These are phyloP conservation scores for Coemansia sp. DNA, from an alignment of 192 early-diverging fungal genomes.

Conservation along the genomic window DNA sequence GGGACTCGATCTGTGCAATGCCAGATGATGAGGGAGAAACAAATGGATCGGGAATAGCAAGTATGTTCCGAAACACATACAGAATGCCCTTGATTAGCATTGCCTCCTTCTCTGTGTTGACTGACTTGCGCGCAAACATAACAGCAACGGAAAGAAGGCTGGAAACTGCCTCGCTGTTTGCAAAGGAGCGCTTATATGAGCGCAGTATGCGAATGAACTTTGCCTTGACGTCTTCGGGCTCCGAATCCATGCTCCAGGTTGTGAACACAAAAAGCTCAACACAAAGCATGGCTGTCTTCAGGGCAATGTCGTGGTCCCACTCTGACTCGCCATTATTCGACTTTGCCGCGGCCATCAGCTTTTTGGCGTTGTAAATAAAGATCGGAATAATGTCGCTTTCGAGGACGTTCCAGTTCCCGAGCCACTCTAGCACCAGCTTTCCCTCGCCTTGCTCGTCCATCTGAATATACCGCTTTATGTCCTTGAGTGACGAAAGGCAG, in stretches of 20 bases:
- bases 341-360: conserved; percentile 5
- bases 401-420: conserved; percentile 77
- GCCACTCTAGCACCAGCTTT: conserved; percentile 62
- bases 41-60: conserved; percentile 75
- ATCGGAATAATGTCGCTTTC: conserved; percentile 80
- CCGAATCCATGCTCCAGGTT: conserved; percentile 79
- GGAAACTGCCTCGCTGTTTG: conserved; percentile 25
- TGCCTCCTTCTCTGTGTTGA: conserved; percentile 26
- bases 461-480: conserved; percentile 84
- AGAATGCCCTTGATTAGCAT: conserved; percentile 60
- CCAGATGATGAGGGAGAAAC: conserved; percentile 57
- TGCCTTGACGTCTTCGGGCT: conserved; percentile 41
- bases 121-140: conserved; percentile 28
- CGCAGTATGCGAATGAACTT: conserved; percentile 59
- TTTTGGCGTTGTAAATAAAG: conserved; percentile 53
- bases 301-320: conserved; percentile 20
- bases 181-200: conserved; percentile 75
- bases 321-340: conserved; percentile 5
- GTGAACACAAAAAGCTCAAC: conserved; percentile 86
- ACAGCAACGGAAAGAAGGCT: conserved; percentile 34
- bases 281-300: conserved; percentile 45
- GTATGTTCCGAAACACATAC: conserved; percentile 76
- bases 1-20: conserved; percentile 62
- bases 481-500: conserved; percentile 78
- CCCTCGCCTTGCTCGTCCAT: conserved; percentile 66